phyloP scores from a whole-genome alignment of 2,329 filamentous ascomycete species.

The Aulographum hederae region DNA sequence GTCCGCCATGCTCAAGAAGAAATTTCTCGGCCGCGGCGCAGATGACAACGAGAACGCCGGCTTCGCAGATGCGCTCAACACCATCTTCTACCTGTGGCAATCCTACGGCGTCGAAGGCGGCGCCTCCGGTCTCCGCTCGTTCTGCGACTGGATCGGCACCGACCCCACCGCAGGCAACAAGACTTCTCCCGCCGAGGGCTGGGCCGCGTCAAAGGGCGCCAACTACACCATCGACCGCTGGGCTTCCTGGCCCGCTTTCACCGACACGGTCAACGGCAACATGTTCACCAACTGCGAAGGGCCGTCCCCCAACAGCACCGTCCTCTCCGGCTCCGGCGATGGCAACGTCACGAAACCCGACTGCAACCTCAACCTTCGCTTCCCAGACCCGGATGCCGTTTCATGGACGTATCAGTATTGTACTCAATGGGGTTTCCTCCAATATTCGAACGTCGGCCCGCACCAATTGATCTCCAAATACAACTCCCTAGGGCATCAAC shows the following conservation, averaged over 20 bases:
- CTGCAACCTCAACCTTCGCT: constrained; percentile 19
- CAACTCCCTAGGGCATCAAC: constrained; percentile 24
- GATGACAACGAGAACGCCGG: constrained; percentile 26
- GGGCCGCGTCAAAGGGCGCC: constrained; percentile 21
- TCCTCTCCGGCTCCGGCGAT: constrained; percentile 3
- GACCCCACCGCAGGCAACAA: constrained; percentile 19
- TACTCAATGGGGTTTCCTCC: constrained; percentile 33
- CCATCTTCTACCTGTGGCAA: constrained; percentile 25
- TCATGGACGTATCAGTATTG: constrained; percentile 35
- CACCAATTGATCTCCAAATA: constrained; percentile 28
- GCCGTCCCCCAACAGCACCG: constrained; percentile 2
- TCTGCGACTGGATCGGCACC: constrained; percentile 29
- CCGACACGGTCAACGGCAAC: constrained; percentile 18
- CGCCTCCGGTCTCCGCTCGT: constrained; percentile 14
- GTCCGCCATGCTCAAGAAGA: constrained; percentile 24
- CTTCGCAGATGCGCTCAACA: constrained; percentile 25
- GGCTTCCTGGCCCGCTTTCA: constrained; percentile 21
- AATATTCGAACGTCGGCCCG: constrained; percentile 28
- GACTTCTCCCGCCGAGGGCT: constrained; percentile 21
- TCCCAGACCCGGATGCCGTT: constrained; percentile 19
- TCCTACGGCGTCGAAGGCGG: constrained; percentile 22
- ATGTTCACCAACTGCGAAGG: constrained; percentile 22
- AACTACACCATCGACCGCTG: constrained; percentile 23
- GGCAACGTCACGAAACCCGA: constrained; percentile 7
- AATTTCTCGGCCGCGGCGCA: constrained; percentile 28